These are phyloP conservation scores for Penicillium roqueforti DNA, from an alignment of 495 filamentous ascomycete genomes.

Conservation along the genomic window DNA sequence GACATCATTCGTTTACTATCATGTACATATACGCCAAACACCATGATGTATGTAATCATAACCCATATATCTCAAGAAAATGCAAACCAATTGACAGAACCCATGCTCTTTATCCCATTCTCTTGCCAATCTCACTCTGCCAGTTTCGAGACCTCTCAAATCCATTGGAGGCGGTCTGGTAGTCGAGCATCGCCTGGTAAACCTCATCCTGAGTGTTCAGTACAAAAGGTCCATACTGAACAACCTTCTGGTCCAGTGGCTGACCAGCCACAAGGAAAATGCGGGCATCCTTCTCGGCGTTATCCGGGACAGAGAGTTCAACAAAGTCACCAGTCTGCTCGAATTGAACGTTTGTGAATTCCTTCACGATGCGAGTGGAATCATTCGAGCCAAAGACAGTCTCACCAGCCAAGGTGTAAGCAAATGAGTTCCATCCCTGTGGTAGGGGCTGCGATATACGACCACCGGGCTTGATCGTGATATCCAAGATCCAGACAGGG, in stretches of 20 bases:
- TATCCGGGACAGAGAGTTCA: conserved; percentile 61
- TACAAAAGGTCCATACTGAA: conserved; percentile 97
- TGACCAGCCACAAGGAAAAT: conserved; percentile 83
- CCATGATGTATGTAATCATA: conserved; percentile 3
- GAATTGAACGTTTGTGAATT: conserved; percentile 90
- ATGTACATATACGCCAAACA: background rate
- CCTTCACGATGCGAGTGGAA: conserved; percentile 52
- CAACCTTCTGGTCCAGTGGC: conserved; percentile 84
- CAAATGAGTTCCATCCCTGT: conserved; percentile 85
- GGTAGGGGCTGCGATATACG: conserved; percentile 70
- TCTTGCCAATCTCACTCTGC: conserved; percentile 92
- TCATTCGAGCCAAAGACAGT: conserved; percentile 61
- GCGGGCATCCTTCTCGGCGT: conserved; percentile 59
- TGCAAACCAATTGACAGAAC: background rate
- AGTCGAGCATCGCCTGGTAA: conserved; percentile 86
- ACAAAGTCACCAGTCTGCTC: conserved; percentile 73
- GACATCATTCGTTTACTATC: background rate
- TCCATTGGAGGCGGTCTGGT: conserved; percentile 76
- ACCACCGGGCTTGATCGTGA: conserved; percentile 77
- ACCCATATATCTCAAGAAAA: background rate
- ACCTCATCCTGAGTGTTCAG: conserved; percentile 79
- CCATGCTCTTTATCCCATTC: conserved; percentile 43
- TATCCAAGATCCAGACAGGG: conserved; percentile 88
- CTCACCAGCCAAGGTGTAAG: conserved; percentile 70
- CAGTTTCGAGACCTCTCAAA: conserved; percentile 84